These are phyloP conservation scores for Cyclotella atomus DNA, from an alignment of 108 stramenopile genomes.

Conservation along the genomic window DNA sequence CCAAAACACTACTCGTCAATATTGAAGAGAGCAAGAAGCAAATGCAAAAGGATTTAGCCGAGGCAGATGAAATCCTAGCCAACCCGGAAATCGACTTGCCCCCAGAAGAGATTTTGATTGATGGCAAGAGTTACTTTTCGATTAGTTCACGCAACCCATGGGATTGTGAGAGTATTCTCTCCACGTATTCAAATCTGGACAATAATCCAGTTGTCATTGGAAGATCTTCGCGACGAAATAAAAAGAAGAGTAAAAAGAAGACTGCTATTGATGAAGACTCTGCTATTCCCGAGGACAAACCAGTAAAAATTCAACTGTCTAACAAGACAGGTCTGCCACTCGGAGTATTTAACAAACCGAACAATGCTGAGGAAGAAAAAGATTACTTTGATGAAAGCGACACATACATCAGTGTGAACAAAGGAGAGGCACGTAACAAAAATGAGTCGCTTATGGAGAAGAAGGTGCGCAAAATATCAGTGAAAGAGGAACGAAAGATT, in stretches of 20 bases:
- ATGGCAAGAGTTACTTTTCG: constrained; percentile 87
- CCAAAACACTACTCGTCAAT: constrained; percentile 38
- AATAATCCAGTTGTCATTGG: constrained; percentile 92
- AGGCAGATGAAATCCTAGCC: constrained; percentile 72
- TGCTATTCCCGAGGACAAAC: constrained; percentile 49
- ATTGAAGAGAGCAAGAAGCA: constrained; percentile 54
- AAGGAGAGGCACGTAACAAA: constrained; percentile 77
- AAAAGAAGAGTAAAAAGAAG: constrained; percentile 52
- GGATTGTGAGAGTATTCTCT: constrained; percentile 97
- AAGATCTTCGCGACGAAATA: constrained; percentile 42
- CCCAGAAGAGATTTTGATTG: constrained; percentile 82
- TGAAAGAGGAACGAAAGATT: constrained; percentile 86
- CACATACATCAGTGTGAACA: constrained; percentile 81
- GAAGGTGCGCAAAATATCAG: constrained; percentile 74
- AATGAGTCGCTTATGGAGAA: constrained; percentile 88
- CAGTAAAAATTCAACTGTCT: constrained; percentile 74
- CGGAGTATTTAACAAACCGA: constrained; percentile 62
- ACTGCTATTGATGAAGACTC: constrained; percentile 40
- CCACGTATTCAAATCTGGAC: constrained; percentile 96
- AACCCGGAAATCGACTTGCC: constrained; percentile 76
- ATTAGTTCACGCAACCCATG: constrained; percentile 83
- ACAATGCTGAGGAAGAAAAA: constrained; percentile 27
- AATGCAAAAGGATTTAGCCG: constrained; percentile 64
- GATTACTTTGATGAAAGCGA: constrained; percentile 50
- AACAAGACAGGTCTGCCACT: constrained; percentile 91